Conservation (phyloP, 768 basidiomycete species). For the Mycena amicta region DNA sequence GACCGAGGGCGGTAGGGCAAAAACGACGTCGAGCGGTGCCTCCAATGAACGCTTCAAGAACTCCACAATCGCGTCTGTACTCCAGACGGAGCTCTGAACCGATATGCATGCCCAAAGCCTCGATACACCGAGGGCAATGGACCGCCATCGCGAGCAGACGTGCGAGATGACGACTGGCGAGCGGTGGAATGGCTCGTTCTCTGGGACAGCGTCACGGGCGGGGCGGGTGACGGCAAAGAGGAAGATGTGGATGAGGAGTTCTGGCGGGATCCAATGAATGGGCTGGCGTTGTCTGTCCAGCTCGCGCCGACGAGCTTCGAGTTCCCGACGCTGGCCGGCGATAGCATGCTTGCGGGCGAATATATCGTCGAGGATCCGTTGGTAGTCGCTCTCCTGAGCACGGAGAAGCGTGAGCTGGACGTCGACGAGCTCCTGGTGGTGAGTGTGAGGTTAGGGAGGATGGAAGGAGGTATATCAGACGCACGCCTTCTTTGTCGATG, state of each 20-base stretch:
- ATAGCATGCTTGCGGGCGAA: constrained; percentile 38
- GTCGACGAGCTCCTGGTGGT: constrained; percentile 39
- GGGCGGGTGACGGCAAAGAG: constrained; percentile 22
- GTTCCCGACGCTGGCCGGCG: constrained; percentile 32
- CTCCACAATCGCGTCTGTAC: constrained; percentile 14
- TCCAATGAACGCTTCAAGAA: constrained; percentile 40
- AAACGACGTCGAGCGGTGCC: constrained; percentile 38
- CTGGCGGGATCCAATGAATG: constrained; percentile 53
- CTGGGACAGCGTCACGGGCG: constrained; percentile 30
- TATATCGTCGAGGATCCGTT: constrained; percentile 44
- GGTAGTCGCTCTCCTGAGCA: constrained; percentile 42
- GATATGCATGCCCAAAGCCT: constrained; percentile 47
- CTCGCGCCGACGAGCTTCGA: constrained; percentile 30
- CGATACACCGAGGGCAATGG: constrained; percentile 43
- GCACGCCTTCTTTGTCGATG: neutral
- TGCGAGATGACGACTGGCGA: constrained; percentile 48
- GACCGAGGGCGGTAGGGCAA: constrained; percentile 9
- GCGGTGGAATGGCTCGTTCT: constrained; percentile 30
- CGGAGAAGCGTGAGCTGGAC: constrained; percentile 40
- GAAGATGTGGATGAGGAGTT: constrained; percentile 51
- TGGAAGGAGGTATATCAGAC: too few species aligned
- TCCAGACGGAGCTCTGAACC: constrained; percentile 30
- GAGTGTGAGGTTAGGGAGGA: too few species aligned
- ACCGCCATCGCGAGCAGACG: constrained; percentile 54
- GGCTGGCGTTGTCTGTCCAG: constrained; percentile 47